Percentiles rank a stretch among this genome's conserved stretches.
phyloP scores from a whole-genome alignment of 176 grass and related monocot species.

The Cocos nucifera region DNA sequence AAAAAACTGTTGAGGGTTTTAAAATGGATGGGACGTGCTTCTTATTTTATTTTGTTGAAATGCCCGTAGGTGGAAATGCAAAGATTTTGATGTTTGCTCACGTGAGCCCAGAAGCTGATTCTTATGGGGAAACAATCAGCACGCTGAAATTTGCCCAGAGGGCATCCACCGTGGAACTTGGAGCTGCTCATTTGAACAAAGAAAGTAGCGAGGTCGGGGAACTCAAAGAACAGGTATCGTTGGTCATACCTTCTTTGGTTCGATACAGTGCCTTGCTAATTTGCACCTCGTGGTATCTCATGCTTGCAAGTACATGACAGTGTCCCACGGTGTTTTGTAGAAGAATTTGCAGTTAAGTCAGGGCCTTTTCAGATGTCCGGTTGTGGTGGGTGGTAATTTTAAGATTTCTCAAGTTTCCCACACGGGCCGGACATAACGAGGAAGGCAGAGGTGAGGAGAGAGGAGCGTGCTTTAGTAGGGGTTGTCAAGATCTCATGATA shows the following conservation, averaged over 20 bases:
- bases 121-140: conserved; percentile 65
- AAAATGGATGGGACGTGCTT: too few species aligned
- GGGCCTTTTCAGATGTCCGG: too few species aligned
- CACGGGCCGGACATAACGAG: too few species aligned
- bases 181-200: conserved; percentile 57
- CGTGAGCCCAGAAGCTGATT: conserved; percentile 63
- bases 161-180: conserved; percentile 73
- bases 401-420: too few species aligned
- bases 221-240: conserved; percentile 74
- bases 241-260: background rate
- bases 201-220: conserved; percentile 80
- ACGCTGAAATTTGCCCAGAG: conserved; percentile 94
- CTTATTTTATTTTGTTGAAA: conserved; percentile 19
- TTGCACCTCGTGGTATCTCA: background rate
- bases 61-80: conserved; percentile 52
- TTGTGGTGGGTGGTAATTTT: too few species aligned
- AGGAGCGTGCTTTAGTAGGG: too few species aligned
- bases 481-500: too few species aligned
- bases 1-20: too few species aligned
- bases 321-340: too few species aligned
- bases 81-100: conserved; percentile 83
- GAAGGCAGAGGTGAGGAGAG: too few species aligned
- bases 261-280: background rate
- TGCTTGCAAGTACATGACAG: background rate
- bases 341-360: too few species aligned